Base-by-base conservation (phyloP, 495 filamentous ascomycete species). In the Patellaria atrata region DNA sequence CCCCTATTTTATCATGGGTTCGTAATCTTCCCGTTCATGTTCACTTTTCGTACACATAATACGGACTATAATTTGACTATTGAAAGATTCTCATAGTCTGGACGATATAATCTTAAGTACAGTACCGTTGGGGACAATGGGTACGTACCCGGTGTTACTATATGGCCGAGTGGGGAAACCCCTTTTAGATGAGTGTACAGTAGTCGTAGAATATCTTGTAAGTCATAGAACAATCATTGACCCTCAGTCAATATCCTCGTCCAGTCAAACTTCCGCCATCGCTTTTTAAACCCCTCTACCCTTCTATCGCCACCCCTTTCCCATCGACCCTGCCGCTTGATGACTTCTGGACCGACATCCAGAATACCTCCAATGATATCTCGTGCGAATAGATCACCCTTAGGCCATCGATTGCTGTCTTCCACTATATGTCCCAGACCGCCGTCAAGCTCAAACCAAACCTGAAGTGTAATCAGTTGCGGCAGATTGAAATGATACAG, bases 241-340 rank as follows among this genome's bases (percentile, higher is more conserved):
- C 48, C 64, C 47, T 77, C 72, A 18, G 67, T 60, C 22, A 97
- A 57, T 17, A 85, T 74, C 50, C 77, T 74, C 13, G 89, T 96
- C 91, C 91, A 97, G 62, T 97, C 89, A 56, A 82, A 96, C 59
- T 84, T 82, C 48, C 71, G 71, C 89, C 89, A 97, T 30, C 72
- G 61, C 59, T 76, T 83, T 60, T 67, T 77, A 46, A 91, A 97
- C 10, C 63, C 72, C 12, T 84, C 84, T 6, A 80, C 66, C 44
- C 89, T 65, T 30, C 64, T 67, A 55, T 85, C 82, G n/a, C n/a
- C n/a, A 34, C 73, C 69, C 42, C 63, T 73, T n/a, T 63, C 64
- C 89, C 91, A 97, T 37, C 82, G 66, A 32, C 89, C 91, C 58
- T 96, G 85, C 51, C 70, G 77, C 64, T 82, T 93, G 47, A 96